These are phyloP conservation scores for Pythium pyrilobum DNA, from an alignment of 352 stramenopile species.

Conservation along the genomic window DNA sequence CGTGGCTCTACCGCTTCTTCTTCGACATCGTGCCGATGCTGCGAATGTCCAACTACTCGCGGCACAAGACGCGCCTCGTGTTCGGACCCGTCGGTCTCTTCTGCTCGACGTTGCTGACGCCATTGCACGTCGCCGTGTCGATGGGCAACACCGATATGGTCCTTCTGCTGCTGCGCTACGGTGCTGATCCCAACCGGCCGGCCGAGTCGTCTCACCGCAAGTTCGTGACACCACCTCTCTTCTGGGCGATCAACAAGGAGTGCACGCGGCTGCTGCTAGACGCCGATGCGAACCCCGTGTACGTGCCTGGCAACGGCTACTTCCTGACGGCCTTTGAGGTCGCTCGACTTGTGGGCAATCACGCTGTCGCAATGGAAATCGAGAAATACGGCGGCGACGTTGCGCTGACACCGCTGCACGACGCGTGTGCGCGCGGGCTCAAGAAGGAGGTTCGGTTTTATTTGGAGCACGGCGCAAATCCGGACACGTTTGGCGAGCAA, in stretches of 20 bases:
- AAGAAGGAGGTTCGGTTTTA: constrained; percentile 59
- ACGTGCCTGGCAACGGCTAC: constrained; percentile 46
- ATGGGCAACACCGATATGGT: constrained; percentile 67
- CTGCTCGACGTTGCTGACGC: constrained; percentile 58
- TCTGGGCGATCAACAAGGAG: constrained; percentile 67
- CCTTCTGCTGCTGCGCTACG: constrained; percentile 49
- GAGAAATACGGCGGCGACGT: constrained; percentile 78
- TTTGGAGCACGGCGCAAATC: constrained; percentile 59
- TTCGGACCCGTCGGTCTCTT: constrained; percentile 59
- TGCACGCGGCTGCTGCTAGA: constrained; percentile 60
- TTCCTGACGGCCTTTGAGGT: constrained; percentile 72
- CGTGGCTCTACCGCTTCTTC: constrained; percentile 61
- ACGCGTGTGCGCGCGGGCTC: constrained; percentile 47
- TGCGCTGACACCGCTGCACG: constrained; percentile 69
- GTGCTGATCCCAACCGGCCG: constrained; percentile 49
- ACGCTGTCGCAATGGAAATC: constrained; percentile 60
- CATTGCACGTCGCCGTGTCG: constrained; percentile 67
- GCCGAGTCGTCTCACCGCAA: constrained; percentile 50
- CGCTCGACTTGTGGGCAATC: constrained; percentile 54
- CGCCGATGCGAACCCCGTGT: constrained; percentile 63
- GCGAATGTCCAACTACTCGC: constrained; percentile 36
- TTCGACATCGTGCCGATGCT: constrained; percentile 61
- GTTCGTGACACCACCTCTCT: constrained; percentile 59
- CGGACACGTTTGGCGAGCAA: constrained; percentile 65
- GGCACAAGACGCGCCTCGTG: constrained; percentile 28